Percentiles rank a stretch among this genome's conserved stretches.
Conservation (phyloP, 164 flowering plant species). For the Taxillus chinensis region DNA sequence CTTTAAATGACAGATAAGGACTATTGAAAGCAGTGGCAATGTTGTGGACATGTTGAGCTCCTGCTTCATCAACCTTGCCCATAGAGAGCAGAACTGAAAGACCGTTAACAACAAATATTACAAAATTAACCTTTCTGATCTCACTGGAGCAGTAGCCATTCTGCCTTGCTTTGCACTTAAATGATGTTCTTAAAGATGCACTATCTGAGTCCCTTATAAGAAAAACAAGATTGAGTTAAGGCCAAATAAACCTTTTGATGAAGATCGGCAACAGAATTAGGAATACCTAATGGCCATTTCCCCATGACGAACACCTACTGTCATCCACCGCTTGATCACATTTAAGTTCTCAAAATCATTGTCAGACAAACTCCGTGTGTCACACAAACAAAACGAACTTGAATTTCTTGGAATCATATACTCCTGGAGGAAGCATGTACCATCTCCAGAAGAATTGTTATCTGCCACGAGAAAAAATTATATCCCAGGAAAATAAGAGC, state of each 20-base stretch:
- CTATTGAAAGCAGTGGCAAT: conserved; percentile 31
- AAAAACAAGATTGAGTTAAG: conserved; percentile 1
- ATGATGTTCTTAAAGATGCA: conserved; percentile 16
- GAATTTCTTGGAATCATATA: conserved; percentile 61
- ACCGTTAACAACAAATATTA: conserved; percentile 73
- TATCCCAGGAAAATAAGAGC: not conserved
- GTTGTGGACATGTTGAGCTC: conserved; percentile 16
- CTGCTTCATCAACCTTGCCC: conserved; percentile 22
- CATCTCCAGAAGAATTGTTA: conserved; percentile 40
- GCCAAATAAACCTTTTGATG: not conserved
- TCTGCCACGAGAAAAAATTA: conserved; percentile 24
- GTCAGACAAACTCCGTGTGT: conserved; percentile 60
- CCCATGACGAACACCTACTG: conserved; percentile 61
- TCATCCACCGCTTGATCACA: conserved; percentile 55
- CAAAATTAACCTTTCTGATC: conserved; percentile 54
- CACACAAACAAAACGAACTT: conserved; percentile 62
- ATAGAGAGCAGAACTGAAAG: conserved; percentile 49
- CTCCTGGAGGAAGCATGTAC: conserved; percentile 67
- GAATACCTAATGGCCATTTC: conserved; percentile 45
- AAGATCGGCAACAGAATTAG: not conserved
- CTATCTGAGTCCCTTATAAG: conserved; percentile 45
- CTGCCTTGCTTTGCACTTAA: conserved; percentile 31
- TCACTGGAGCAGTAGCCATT: conserved; percentile 7
- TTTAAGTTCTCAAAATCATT: conserved; percentile 31
- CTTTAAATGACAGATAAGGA: conserved; percentile 66